Evolutionary conservation across 2,329 filamentous ascomycete species (phyloP).

Genomic region (Canariomyces notabilis): DNA sequence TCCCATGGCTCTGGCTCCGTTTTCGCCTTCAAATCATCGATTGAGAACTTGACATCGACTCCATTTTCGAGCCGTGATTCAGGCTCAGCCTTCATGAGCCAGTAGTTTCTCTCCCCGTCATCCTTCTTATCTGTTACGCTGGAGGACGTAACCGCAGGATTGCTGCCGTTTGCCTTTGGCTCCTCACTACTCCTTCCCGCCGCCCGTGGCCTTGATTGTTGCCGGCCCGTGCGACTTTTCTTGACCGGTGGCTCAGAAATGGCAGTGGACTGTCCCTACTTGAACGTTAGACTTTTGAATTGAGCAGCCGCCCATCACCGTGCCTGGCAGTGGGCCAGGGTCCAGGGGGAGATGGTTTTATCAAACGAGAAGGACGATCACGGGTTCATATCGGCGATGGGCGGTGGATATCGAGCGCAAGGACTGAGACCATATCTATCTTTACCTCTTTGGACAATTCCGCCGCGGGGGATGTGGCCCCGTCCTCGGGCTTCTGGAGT

Average conservation of each 20-base stretch:
- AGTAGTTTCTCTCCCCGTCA: conserved; percentile 44
- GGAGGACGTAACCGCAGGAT: neutral
- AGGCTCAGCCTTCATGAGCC: conserved; percentile 85
- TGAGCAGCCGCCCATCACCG: neutral
- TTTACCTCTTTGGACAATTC: neutral
- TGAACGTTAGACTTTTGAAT: neutral
- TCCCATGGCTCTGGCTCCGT: conserved; percentile 84
- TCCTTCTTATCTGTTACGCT: neutral
- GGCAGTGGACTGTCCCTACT: neutral
- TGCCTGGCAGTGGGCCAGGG: neutral
- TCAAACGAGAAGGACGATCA: no score
- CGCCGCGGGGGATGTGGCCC: neutral
- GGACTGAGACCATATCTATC: no score
- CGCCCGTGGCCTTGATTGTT: neutral
- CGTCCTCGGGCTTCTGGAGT: neutral
- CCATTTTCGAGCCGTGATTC: conserved; percentile 82
- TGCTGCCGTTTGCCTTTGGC: neutral
- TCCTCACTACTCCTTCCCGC: neutral
- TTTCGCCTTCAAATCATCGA: conserved; percentile 75
- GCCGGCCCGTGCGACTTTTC: conserved; percentile 1
- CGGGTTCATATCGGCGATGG: neutral
- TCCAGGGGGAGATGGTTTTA: no score
- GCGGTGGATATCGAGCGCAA: no score
- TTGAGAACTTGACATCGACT: conserved; percentile 85
- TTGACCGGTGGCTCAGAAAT: conserved; percentile 11